Evolutionary conservation across 768 basidiomycete species (phyloP).

Genomic region (Pleurotus eryngii): DNA sequence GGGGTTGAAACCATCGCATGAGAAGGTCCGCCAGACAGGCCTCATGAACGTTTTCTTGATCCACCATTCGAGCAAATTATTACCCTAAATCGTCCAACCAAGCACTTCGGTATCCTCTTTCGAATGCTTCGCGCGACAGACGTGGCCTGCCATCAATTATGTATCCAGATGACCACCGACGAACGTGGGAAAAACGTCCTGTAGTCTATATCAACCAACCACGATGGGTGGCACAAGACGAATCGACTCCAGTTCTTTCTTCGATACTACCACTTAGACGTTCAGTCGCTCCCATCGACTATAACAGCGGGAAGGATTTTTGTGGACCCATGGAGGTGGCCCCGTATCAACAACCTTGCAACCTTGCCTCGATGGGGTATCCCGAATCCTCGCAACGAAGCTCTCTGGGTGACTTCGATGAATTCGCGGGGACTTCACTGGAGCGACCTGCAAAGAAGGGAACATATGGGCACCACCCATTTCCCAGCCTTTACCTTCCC

Average conservation of each 20-base stretch:
- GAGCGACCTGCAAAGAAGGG: background rate
- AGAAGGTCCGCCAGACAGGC: background rate
- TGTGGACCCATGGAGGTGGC: background rate
- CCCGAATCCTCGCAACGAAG: conserved; percentile 11
- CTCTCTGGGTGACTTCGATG: conserved; percentile 6
- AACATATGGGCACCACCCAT: background rate
- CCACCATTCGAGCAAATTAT: background rate
- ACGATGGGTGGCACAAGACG: background rate
- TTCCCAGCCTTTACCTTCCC: background rate
- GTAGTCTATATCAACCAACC: background rate
- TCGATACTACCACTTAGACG: background rate
- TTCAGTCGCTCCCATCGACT: background rate
- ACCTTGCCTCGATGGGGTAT: background rate
- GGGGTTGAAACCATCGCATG: background rate
- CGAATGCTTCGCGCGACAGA: background rate
- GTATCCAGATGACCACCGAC: background rate
- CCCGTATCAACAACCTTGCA: background rate
- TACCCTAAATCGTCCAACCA: background rate
- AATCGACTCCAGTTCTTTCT: background rate
- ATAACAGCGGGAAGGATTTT: background rate
- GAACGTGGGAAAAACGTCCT: background rate
- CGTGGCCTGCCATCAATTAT: background rate
- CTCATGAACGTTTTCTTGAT: background rate
- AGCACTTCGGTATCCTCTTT: background rate
- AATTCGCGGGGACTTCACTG: background rate